Evolutionary conservation across 2,329 filamentous ascomycete species (phyloP), one percentile per base, ranked within the genome.

Genomic region (Ambrosiella cleistominuta): DNA sequence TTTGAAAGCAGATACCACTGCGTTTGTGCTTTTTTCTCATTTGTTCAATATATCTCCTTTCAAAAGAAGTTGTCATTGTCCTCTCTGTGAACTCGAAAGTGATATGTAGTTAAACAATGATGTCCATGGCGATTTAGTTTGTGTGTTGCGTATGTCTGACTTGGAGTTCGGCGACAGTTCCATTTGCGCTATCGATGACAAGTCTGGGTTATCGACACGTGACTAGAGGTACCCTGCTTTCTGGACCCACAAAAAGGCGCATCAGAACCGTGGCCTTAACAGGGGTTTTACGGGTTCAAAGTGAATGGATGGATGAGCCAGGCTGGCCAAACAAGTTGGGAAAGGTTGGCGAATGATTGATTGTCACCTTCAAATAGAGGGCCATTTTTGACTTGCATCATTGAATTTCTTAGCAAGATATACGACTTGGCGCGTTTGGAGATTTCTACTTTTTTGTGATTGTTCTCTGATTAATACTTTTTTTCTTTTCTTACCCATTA

Each of bases 241-340:
- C 44, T 12, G 9, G 52, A 17, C 52, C 52, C 52, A 54, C 37
- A 54, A 54, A 42, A 42, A 51, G 42, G 9, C 52, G 38, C 52
- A 54, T 54, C 38, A 44, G 52, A 54, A 54, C 37, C 52, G 52
- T 54, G 52, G 52, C 52, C 52, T 54, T 54, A 42, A 38, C 52
- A 54, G 52, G 52, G 52, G n/a, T 54, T n/a, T 8, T 19, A 11
- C 27, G 27, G 27, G 27, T 27, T 27, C 27, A 27, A 27, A 5
- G 27, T n/a, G 42, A 40, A 42, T 36, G 17, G 15, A 19, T 37
- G 38, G 39, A 42, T 54, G 52, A 38, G 52, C 52, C 52, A 54
- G 15, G 6, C 52, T 54, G 52, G 52, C 38, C 52, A 27, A 27
- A 27, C 27, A 27, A 54, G 52, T 54, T 37, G 39, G 35, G 17